Base-by-base conservation (phyloP, 139 green algal species). In the Asterochloris sp. region DNA sequence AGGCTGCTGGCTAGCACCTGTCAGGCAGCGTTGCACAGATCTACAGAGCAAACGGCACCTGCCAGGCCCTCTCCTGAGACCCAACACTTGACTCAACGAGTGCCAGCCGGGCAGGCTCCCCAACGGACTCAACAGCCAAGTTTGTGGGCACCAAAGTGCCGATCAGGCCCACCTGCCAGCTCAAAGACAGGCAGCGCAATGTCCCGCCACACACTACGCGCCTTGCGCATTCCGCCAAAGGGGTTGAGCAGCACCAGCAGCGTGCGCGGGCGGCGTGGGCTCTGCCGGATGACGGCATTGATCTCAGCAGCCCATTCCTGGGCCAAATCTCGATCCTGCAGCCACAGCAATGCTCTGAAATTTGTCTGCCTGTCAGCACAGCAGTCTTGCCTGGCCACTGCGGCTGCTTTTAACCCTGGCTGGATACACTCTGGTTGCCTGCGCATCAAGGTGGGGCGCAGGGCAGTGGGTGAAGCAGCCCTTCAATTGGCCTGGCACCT, bases 161-260 rank as follows among this genome's bases (percentile, higher is more conserved):
- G 6, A 6, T 54, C 38, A 54, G 38, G 38, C 38, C 38, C 38
- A 85, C 82, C 82, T 80, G 84, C 79, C 1, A 75, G 27, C 1
- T 80, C 21, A n/a, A 87, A 76, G 67, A 87, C 29, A 28, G 84
- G 84, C 62, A 61, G 13, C 9, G 66, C 92, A 12, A 90, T 79
- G 0, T 81, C 61, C 27, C 89, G 62, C 89, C 90, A 98, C 14
- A 94, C 75, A 0, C 74, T 6, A 8, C 69, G 69, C 0, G 90
- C 90, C 28, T 78, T 73, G 0, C 88, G 62, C 10, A 73, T 19
- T 54, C 95, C 95, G 1, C 89, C 87, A 87, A 88, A 93, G 0
- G 94, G 94, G 86, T 98, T 98, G 16, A 98, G 76, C 74, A 96
- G 87, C 69, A 97, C 94, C 78, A 96, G 87, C 81, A 97, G 88